Conservation (phyloP, 73 alveolate genomes). For the Tetrahymena malaccensis region DNA sequence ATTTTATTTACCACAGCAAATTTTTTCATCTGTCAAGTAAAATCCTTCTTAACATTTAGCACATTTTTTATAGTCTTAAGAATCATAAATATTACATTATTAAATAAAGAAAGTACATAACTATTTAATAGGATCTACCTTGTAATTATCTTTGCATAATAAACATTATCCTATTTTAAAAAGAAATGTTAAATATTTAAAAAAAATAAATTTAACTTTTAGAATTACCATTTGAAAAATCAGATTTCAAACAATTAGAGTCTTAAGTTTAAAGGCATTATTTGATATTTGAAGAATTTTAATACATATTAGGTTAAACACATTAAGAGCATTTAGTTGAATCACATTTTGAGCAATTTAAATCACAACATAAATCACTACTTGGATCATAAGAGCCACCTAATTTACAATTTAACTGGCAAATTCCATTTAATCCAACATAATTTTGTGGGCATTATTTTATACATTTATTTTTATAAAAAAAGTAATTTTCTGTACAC, state of each 20-base stretch:
- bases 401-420: neutral
- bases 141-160: neutral
- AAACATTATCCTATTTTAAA: neutral
- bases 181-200: neutral
- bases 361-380: neutral
- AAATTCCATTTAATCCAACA: neutral
- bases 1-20: neutral
- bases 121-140: neutral
- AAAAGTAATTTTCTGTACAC: neutral
- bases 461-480: neutral
- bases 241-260: neutral
- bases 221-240: neutral
- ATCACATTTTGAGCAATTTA: neutral
- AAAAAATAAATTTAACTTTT: neutral
- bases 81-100: neutral
- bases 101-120: neutral
- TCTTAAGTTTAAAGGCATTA: neutral
- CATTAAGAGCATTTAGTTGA: neutral
- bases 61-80: neutral
- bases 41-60: neutral
- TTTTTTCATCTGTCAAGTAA: neutral
- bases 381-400: neutral
- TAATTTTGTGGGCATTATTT: neutral
- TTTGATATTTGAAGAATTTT: neutral
- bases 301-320: neutral